Conservation (phyloP, 345 rosid genomes). For the Salix brachista region DNA sequence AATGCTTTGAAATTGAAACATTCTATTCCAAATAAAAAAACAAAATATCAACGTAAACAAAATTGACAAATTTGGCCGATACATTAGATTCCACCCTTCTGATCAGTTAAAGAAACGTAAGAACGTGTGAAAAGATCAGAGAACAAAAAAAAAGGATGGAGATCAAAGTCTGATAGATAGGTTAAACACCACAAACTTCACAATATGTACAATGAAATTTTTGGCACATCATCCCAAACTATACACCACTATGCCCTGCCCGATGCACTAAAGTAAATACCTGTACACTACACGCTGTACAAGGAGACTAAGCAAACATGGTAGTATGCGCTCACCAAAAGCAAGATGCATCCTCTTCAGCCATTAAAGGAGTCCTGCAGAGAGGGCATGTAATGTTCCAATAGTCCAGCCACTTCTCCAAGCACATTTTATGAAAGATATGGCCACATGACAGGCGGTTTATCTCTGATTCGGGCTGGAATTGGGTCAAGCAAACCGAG, state of each 20-base stretch:
- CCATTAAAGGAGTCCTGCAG: conserved; percentile 62
- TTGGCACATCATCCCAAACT: background rate
- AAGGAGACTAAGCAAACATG: background rate
- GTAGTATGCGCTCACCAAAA: conserved; percentile 36
- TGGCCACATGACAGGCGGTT: conserved; percentile 65
- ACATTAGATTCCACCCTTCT: too few relatives aligned
- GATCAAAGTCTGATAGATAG: conserved; percentile 10
- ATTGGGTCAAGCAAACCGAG: conserved; percentile 56
- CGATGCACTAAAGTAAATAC: background rate
- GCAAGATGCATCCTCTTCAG: conserved; percentile 45
- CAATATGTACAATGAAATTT: conserved; percentile 28
- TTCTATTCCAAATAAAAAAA: too few relatives aligned
- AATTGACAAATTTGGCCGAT: too few relatives aligned
- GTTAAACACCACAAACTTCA: conserved; percentile 19
- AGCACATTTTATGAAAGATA: conserved; percentile 59
- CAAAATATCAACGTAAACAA: too few relatives aligned
- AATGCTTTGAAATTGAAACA: too few relatives aligned
- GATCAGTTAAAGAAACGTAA: too few relatives aligned
- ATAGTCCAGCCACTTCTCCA: conserved; percentile 77
- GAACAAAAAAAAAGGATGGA: background rate
- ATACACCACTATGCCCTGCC: conserved; percentile 3
- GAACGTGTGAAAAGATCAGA: too few relatives aligned
- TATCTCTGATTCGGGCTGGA: conserved; percentile 60
- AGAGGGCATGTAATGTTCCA: conserved; percentile 74
- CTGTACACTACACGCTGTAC: conserved; percentile 17